A percentile compares a stretch with the other conserved stretches of the same genome.
Evolutionary conservation across 2,329 filamentous ascomycete species (phyloP).

Genomic region (Coccinonectria pachysandricola): DNA sequence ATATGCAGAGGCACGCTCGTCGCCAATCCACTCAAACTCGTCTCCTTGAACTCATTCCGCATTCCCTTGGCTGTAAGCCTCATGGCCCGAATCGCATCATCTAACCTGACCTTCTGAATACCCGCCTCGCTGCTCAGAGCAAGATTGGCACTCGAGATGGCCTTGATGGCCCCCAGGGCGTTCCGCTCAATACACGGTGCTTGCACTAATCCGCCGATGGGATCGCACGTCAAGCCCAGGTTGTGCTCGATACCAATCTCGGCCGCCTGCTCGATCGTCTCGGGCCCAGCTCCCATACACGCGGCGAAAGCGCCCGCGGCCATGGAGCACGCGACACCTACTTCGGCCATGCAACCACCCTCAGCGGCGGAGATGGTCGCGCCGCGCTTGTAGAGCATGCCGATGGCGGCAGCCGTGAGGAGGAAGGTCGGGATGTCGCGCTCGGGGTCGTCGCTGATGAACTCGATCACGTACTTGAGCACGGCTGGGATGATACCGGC

Average conservation of each 20-base stretch:
- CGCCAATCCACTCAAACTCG: constrained; percentile 38
- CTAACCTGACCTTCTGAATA: constrained; percentile 37
- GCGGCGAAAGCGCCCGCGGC: constrained; percentile 40
- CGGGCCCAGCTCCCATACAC: constrained; percentile 40
- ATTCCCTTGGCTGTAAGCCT: constrained; percentile 39
- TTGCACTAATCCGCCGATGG: constrained; percentile 39
- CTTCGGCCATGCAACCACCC: constrained; percentile 44
- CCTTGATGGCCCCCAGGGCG: constrained; percentile 39
- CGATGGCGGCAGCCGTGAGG: constrained; percentile 38
- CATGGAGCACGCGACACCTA: constrained; percentile 42
- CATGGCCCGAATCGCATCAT: constrained; percentile 42
- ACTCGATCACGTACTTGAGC: constrained; percentile 39
- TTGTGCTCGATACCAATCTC: constrained; percentile 45
- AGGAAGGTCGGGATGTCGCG: constrained; percentile 39
- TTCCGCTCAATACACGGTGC: constrained; percentile 43
- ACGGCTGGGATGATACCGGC: constrained; percentile 41
- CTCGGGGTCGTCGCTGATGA: constrained; percentile 39
- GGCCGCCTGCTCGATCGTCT: constrained; percentile 40
- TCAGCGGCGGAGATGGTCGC: constrained; percentile 42
- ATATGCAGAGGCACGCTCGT: constrained; percentile 40
- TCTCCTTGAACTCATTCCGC: constrained; percentile 44
- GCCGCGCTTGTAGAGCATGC: constrained; percentile 43
- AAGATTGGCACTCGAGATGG: constrained; percentile 39
- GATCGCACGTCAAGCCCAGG: constrained; percentile 39
- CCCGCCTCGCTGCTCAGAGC: constrained; percentile 35